A percentile compares a stretch with the other conserved stretches of the same genome.
Conservation (phyloP, 139 green algal species). For the Coelastrella sp. region DNA sequence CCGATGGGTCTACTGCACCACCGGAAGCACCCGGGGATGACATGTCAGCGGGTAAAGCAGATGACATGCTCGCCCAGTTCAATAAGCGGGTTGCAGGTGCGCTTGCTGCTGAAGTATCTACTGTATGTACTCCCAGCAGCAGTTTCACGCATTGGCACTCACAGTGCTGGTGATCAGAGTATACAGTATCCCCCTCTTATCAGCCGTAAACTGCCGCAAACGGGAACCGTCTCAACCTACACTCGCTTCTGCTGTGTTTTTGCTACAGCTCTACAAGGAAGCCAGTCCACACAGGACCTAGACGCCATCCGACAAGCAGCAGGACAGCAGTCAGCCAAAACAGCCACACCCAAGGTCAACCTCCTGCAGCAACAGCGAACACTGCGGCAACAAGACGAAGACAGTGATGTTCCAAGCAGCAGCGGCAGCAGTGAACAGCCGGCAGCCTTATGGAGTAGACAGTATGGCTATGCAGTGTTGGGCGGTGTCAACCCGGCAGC, state of each 20-base stretch:
- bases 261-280: neutral
- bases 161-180: too few species aligned
- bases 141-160: neutral
- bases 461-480: slow-evolving; percentile 50
- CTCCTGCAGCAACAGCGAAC: slow-evolving; percentile 3
- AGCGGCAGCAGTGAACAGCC: neutral
- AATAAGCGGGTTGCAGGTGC: slow-evolving; percentile 28
- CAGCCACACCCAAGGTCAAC: neutral
- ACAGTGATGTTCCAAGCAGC: slow-evolving; percentile 4
- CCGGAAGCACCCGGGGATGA: too few species aligned
- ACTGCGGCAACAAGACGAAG: neutral
- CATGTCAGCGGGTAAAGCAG: neutral
- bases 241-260: too few species aligned
- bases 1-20: neutral
- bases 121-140: neutral
- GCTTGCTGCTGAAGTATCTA: neutral
- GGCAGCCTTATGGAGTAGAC: neutral
- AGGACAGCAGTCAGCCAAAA: neutral
- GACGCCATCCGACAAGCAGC: neutral
- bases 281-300: neutral
- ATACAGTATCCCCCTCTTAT: too few species aligned
- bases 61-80: neutral
- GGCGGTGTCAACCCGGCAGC: slow-evolving; percentile 31
- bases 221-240: too few species aligned
- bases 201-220: too few species aligned